Evolutionary conservation across 306 rosid species (phyloP).

Genomic region (Prunus campanulata): DNA sequence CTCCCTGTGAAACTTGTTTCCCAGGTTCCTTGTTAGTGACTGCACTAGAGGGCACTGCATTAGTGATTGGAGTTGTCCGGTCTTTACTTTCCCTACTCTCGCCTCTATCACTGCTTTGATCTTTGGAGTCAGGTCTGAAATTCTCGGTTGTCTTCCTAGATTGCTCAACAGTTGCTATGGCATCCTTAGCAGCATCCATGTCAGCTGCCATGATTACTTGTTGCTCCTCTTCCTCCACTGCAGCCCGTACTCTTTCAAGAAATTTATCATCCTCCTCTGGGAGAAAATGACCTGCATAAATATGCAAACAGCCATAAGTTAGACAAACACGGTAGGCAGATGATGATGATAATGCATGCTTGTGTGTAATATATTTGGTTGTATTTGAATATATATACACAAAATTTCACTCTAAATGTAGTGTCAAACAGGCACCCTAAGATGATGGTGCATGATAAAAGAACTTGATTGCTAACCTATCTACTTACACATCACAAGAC

Average conservation of each 20-base stretch:
- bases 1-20: conserved; percentile 39
- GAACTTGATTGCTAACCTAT: background rate
- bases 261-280: conserved; percentile 89
- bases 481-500: background rate
- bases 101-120: conserved; percentile 25
- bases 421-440: background rate
- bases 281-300: conserved; percentile 79
- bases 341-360: background rate
- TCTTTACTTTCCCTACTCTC: conserved; percentile 31
- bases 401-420: background rate
- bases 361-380: background rate
- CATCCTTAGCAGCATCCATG: conserved; percentile 76
- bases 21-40: conserved; percentile 42
- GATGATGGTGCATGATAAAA: background rate
- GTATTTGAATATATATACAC: background rate
- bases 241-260: conserved; percentile 78
- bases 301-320: conserved; percentile 12
- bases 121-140: conserved; percentile 35
- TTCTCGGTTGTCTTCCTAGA: conserved; percentile 58
- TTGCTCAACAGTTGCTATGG: conserved; percentile 79
- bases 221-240: conserved; percentile 92
- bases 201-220: conserved; percentile 84
- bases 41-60: conserved; percentile 28
- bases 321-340: background rate
- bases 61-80: conserved; percentile 26